These are phyloP conservation scores for Suillus ampliporus DNA, from an alignment of 768 basidiomycete species.

Conservation along the genomic window DNA sequence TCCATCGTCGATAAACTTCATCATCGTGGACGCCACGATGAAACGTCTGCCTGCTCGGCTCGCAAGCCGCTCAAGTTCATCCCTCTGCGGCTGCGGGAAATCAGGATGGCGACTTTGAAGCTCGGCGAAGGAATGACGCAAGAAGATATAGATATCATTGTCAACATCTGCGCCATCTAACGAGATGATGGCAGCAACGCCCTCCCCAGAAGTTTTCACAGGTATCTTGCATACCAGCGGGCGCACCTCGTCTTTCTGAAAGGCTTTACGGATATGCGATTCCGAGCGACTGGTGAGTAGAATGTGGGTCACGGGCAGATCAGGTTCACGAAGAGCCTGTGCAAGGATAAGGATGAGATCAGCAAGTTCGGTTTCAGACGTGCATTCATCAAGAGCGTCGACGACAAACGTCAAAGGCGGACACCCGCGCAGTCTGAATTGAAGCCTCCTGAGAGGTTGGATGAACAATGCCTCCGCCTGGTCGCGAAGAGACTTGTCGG, in stretches of 20 bases:
- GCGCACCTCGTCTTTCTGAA: neutral
- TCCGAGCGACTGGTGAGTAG: neutral
- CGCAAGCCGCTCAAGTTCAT: constrained; percentile 1
- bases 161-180: constrained; percentile 1
- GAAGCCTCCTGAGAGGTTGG: constrained; percentile 4
- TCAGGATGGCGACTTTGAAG: neutral
- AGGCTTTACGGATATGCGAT: neutral
- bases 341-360: constrained; percentile 5
- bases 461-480: constrained; percentile 1
- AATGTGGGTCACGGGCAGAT: neutral
- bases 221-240: neutral
- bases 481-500: neutral
- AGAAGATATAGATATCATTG: constrained; percentile 1
- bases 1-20: constrained; percentile 5
- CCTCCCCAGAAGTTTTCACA: neutral
- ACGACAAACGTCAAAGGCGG: neutral
- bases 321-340: neutral
- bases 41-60: constrained; percentile 6
- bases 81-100: neutral
- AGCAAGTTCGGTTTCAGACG: neutral
- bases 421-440: neutral
- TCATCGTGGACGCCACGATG: constrained; percentile 1
- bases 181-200: neutral
- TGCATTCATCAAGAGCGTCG: constrained; percentile 1
- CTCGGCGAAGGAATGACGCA: constrained; percentile 2